These are phyloP conservation scores for Westerdykella sp. DNA, from an alignment of 2,329 filamentous ascomycete species.

Conservation along the genomic window DNA sequence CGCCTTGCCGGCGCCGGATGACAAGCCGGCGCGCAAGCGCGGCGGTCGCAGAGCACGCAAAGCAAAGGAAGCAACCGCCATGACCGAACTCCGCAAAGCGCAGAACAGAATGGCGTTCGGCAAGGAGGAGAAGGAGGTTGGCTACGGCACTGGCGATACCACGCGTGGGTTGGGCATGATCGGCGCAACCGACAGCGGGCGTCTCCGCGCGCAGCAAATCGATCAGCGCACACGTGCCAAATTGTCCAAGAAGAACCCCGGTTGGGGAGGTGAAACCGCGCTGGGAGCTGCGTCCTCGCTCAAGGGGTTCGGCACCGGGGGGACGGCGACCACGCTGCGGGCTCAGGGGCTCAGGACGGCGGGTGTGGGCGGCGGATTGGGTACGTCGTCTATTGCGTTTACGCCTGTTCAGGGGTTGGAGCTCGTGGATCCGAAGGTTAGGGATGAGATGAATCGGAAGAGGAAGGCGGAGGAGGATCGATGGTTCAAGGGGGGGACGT, in stretches of 20 bases:
- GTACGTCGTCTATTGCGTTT: conserved; percentile 84
- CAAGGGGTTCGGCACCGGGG: conserved; percentile 65
- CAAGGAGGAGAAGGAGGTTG: conserved; percentile 89
- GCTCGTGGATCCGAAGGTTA: conserved; percentile 86
- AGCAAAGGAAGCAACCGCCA: conserved; percentile 92
- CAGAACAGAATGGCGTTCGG: conserved; percentile 96
- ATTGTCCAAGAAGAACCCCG: conserved; percentile 89
- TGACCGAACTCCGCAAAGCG: conserved; percentile 93
- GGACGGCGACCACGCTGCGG: conserved; percentile 62
- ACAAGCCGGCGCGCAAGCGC: conserved; percentile 89
- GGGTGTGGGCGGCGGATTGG: conserved; percentile 65
- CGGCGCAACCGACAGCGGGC: conserved; percentile 78
- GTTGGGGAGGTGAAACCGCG: conserved; percentile 73
- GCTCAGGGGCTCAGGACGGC: conserved; percentile 73
- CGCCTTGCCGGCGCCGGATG: conserved; percentile 85
- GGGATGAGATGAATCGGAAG: conserved; percentile 82
- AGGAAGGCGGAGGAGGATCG: conserved; percentile 89
- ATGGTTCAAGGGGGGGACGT: conserved; percentile 97
- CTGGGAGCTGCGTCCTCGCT: conserved; percentile 57
- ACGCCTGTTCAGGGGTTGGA: conserved; percentile 92
- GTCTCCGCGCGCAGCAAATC: conserved; percentile 80
- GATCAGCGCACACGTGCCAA: conserved; percentile 91
- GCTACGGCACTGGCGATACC: conserved; percentile 78
- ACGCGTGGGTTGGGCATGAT: conserved; percentile 95
- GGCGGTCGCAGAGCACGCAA: conserved; percentile 85